These are phyloP conservation scores for Plasmodium gaboni DNA, from an alignment of 169 alveolate genomes.

Conservation along the genomic window DNA sequence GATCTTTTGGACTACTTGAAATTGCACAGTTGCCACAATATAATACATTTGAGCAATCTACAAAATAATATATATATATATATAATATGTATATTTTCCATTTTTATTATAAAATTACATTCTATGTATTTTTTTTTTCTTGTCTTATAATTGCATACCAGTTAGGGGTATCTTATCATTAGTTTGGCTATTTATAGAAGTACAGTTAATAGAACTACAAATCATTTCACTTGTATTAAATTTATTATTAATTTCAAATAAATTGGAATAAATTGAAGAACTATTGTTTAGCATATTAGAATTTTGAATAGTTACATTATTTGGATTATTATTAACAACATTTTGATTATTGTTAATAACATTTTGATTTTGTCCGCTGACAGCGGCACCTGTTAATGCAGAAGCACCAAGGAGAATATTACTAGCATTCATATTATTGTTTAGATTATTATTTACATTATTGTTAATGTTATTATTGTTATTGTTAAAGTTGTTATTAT, in stretches of 20 bases:
- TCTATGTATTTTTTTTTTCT: no score
- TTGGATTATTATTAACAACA: background rate
- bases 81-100: background rate
- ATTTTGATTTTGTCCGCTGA: constrained; percentile 15
- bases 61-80: constrained; percentile 4
- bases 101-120: background rate
- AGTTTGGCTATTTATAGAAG: constrained; percentile 15
- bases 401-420: constrained; percentile 11
- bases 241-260: constrained; percentile 28
- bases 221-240: constrained; percentile 65
- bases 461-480: background rate
- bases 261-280: constrained; percentile 6
- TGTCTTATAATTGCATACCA: constrained; percentile 11
- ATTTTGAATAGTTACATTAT: background rate
- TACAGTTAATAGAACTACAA: constrained; percentile 58
- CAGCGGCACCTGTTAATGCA: constrained; percentile 15
- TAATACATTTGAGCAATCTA: constrained; percentile 68
- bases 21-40: constrained; percentile 56
- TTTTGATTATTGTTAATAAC: background rate
- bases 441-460: background rate
- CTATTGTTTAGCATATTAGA: constrained; percentile 4
- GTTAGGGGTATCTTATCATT: constrained; percentile 39
- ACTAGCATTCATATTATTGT: background rate
- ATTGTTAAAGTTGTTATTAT: constrained; percentile 7
- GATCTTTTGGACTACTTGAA: constrained; percentile 52